Conservation (phyloP, 2,329 filamentous ascomycete species). For the Cladosporium cucumerinum region DNA sequence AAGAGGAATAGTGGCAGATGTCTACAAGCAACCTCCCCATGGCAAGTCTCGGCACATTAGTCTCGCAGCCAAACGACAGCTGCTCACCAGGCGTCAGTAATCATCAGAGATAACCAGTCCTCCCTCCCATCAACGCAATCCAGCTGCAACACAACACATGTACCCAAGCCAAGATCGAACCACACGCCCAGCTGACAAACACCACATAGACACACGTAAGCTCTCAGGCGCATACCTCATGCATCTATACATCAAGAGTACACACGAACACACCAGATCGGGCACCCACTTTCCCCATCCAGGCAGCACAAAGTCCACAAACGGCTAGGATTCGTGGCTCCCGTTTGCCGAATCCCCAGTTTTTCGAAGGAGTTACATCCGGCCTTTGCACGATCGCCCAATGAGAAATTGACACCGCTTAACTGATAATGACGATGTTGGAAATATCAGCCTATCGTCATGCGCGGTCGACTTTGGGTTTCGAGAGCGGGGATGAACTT, state of each 20-base stretch:
- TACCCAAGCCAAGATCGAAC: background rate
- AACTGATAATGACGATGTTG: background rate
- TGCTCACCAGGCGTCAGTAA: background rate
- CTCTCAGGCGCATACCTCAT: background rate
- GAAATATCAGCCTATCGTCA: background rate
- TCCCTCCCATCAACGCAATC: background rate
- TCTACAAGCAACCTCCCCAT: background rate
- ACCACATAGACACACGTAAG: background rate
- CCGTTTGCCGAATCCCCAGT: background rate
- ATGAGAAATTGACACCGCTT: background rate
- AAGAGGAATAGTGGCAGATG: background rate
- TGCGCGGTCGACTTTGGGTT: background rate
- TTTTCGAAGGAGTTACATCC: background rate
- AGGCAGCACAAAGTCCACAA: background rate
- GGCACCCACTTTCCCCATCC: background rate
- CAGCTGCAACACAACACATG: background rate
- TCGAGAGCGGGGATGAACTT: background rate
- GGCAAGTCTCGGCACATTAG: background rate
- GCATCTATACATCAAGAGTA: no score
- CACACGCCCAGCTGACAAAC: background rate
- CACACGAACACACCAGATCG: no score
- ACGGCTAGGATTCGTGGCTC: background rate
- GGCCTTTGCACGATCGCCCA: background rate
- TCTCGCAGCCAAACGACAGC: background rate
- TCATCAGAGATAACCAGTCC: background rate